Evolutionary conservation across 2,329 filamentous ascomycete species (phyloP), one percentile per base, ranked within the genome.

Genomic region (Periconia sp.): DNA sequence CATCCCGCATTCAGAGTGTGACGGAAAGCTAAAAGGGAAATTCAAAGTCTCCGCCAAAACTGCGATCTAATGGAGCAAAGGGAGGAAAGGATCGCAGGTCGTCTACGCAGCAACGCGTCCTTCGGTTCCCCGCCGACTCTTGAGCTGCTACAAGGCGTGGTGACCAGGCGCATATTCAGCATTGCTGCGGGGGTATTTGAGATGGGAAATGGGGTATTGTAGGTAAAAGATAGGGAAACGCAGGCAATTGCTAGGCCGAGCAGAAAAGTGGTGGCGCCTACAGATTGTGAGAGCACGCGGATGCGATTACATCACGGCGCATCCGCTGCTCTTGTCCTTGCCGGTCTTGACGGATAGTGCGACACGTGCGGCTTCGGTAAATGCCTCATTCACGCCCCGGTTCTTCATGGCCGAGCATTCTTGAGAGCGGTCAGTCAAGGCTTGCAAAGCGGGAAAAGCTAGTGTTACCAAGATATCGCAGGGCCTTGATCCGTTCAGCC

Each of bases 401-500:
- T 99, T 99, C 77, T 92, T 89, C 87, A 97, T 97, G 53, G 94
- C 94, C 37, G 94, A 97, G 81, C 94, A 99, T 81, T 99, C 94
- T 88, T 66, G 37, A 11, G 41, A 49, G 49, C 42, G 48, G 57
- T 55, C 40, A 55, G 53, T 15, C n/a, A 42, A 13, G 3, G 5
- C 2, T 9, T 41, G 17, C 30, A 11, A 45, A 37, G 35, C 5
- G 7, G 19, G 30, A 14, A 18, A 3, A 45, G 14, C 17, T 6
- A 6, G 10, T 60, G 78, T 54, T 79, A 88, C 85, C 85, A 52
- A 99, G 85, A 74, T 99, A 99, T 70, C 95, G 87, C 70, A 96
- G 82, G 7, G 94, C 94, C 65, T 92, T 90, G 76, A 97, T 96
- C 74, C 89, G 87, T 71, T 93, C 87, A 40, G 93, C 93, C 41